Base-by-base conservation (phyloP, 2,329 filamentous ascomycete species). In the Lizonia empirigonia region DNA sequence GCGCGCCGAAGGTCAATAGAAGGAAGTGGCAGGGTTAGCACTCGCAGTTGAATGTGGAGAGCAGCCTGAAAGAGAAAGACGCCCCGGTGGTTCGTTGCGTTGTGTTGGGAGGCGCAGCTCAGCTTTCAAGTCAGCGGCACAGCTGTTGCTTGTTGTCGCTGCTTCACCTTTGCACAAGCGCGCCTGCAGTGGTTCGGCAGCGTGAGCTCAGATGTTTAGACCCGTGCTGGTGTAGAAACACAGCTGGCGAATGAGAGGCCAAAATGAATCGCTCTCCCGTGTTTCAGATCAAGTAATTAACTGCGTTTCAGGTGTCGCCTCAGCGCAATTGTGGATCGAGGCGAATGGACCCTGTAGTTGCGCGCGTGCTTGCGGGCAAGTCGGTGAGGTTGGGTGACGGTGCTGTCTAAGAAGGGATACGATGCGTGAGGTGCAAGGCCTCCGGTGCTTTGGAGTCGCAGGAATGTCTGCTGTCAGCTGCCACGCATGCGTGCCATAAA, bases 271-370 rank as follows among this genome's bases (percentile, higher is more conserved):
- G 59, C 56, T 58, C 46, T 56, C 41, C 44, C 49, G 60, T 49
- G 70, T 73, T 71, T 73, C 70, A 73, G 64, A 44, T 35, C 40
- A 45, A 40, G 49, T 60, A 50, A 56, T 49, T 50, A 50, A 56
- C 50, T 50, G 64, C 41, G 66, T 72, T 73, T 72, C 70, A 69
- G 60, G 44, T 52, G 10, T 51, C 35, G 40, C 48, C 40, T 27
- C 29, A 29, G 35, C 39, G 9, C 33, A 26, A 32, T 20, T 47
- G 49, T 52, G 42, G 42, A 32, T 33, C 27, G 22, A n/a, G 37
- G 42, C 32, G 27, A 47, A 27, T 33, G 33, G 42, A 47, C 33
- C 49, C 49, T 44, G 26, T 30, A 13, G 20, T 27, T 42, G 38
- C 42, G 32, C 49, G 42, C 42, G 36, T 41, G 42, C 42, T 47